These are phyloP conservation scores for Cantharellus anzutake DNA, from an alignment of 768 basidiomycete species.

Conservation along the genomic window DNA sequence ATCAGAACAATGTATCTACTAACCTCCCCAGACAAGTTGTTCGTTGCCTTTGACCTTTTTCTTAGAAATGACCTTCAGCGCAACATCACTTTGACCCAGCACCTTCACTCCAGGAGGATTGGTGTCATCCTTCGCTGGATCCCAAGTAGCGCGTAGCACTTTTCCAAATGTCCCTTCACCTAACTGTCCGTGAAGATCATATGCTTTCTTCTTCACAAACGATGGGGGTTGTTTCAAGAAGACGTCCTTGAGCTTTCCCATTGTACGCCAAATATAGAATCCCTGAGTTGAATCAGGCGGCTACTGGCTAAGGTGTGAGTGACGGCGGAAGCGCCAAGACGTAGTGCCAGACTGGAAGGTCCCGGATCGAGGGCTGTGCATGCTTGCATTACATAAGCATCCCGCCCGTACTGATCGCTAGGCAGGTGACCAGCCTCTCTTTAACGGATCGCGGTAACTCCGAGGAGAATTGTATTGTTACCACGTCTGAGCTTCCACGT, in stretches of 20 bases:
- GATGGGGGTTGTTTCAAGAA: constrained; percentile 70
- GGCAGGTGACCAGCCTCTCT: no score
- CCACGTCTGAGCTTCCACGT: no score
- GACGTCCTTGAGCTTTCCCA: constrained; percentile 8
- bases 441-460: no score
- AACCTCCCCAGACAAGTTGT: constrained; percentile 49
- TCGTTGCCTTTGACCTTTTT: constrained; percentile 91
- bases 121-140: constrained; percentile 11
- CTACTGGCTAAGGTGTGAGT: no score
- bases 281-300: no score
- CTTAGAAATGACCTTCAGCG: constrained; percentile 83
- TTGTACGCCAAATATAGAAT: neutral
- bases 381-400: no score
- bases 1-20: neutral
- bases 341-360: no score
- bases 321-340: no score
- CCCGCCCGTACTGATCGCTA: no score
- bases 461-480: no score
- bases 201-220: constrained; percentile 67
- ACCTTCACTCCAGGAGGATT: constrained; percentile 11
- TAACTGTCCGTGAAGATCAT: constrained; percentile 50
- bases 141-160: constrained; percentile 47
- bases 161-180: constrained; percentile 83
- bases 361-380: no score
- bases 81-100: constrained; percentile 47